A percentile compares a stretch with the other conserved stretches of the same genome.
These are phyloP conservation scores for Backusella luteola DNA, from an alignment of 192 early-diverging fungal genomes.

Conservation along the genomic window DNA sequence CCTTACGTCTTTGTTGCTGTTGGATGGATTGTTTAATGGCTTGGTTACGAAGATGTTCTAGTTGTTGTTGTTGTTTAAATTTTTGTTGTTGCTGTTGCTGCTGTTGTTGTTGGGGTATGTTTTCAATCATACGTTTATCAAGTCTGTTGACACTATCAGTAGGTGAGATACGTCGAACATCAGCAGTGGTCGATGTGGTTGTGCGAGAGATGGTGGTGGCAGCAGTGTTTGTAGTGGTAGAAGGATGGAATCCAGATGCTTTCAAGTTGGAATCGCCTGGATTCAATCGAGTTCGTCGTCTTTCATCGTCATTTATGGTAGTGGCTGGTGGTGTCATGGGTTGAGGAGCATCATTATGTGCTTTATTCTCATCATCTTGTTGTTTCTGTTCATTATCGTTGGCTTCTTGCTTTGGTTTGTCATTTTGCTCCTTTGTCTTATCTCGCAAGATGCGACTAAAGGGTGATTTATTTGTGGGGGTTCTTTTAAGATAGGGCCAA, in stretches of 20 bases:
- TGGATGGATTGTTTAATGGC: background rate
- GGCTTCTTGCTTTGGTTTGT: background rate
- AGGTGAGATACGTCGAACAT: background rate
- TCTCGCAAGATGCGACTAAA: background rate
- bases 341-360: background rate
- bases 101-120: background rate
- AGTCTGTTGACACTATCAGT: constrained; percentile 10
- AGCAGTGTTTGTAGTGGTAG: background rate
- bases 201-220: background rate
- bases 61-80: background rate
- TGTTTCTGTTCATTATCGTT: background rate
- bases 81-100: background rate
- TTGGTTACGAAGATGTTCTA: background rate
- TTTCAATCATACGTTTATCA: constrained; percentile 11
- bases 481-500: constrained; percentile 21
- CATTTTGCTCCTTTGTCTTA: background rate
- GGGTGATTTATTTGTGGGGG: background rate
- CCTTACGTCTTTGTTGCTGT: background rate
- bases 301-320: background rate
- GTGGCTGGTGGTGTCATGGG: background rate
- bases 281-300: background rate
- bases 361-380: background rate
- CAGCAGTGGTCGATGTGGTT: background rate
- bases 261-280: background rate
- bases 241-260: constrained; percentile 12